Percentiles rank a stretch among this genome's conserved stretches.
phyloP scores from a whole-genome alignment of 108 stramenopile species.

The Nitzschia putrida region DNA sequence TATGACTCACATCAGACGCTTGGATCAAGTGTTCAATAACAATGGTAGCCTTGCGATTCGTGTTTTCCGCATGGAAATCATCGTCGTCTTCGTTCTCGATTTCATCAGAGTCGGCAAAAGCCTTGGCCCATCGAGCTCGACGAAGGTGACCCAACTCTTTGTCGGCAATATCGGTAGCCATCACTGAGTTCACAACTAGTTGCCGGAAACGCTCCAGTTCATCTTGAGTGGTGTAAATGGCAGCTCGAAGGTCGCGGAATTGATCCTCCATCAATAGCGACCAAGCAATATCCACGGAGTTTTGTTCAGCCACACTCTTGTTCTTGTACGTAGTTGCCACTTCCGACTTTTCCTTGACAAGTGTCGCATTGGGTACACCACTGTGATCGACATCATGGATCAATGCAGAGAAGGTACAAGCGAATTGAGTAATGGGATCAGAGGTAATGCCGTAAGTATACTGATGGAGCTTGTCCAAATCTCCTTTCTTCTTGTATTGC shows the following conservation, averaged over 20 bases:
- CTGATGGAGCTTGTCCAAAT: background rate
- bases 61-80: too few species aligned
- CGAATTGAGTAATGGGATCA: conserved; percentile 52
- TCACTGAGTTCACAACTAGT: conserved; percentile 39
- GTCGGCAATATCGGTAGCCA: conserved; percentile 55
- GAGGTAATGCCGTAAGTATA: conserved; percentile 43
- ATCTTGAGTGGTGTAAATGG: conserved; percentile 36
- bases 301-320: conserved; percentile 49
- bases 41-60: too few species aligned
- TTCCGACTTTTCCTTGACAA: conserved; percentile 40
- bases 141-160: conserved; percentile 31
- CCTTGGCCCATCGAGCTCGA: conserved; percentile 20
- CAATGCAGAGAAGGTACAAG: conserved; percentile 46
- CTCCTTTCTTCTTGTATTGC: background rate
- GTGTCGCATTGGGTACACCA: conserved; percentile 50
- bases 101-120: background rate
- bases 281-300: conserved; percentile 47
- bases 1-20: too few species aligned
- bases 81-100: too few species aligned
- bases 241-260: conserved; percentile 27
- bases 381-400: conserved; percentile 55
- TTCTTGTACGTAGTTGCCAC: conserved; percentile 39
- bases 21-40: too few species aligned
- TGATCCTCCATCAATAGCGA: conserved; percentile 41
- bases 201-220: conserved; percentile 42